phyloP scores from a whole-genome alignment of 441 rosid species.

The Mallotus repandus region DNA sequence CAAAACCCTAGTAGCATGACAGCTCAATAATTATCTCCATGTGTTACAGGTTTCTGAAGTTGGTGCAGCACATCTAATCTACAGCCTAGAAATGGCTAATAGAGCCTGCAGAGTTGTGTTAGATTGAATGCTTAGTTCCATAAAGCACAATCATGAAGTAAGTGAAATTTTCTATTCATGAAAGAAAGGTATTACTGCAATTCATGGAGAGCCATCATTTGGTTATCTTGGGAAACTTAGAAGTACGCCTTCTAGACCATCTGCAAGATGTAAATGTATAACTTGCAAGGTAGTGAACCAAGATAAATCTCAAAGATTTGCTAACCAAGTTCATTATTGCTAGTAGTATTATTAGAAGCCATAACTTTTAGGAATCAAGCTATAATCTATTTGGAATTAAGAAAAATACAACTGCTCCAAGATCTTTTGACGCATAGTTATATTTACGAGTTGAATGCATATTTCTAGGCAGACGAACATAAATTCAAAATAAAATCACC shows the following conservation, averaged over 20 bases:
- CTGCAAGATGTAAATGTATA: not conserved
- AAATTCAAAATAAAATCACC: not conserved
- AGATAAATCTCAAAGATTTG: not conserved
- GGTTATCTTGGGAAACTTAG: slow-evolving; percentile 6
- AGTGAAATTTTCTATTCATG: slow-evolving; percentile 5
- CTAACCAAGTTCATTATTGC: not conserved
- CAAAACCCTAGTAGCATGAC: slow-evolving; percentile 17
- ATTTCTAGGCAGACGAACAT: not conserved
- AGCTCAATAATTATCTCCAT: slow-evolving; percentile 13
- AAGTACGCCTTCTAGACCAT: not conserved
- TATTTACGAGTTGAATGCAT: not conserved
- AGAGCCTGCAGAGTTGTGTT: slow-evolving; percentile 23
- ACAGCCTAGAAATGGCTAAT: slow-evolving; percentile 16
- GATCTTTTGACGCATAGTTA: not conserved
- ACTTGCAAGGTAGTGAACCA: not conserved
- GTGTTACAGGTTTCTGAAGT: slow-evolving; percentile 17
- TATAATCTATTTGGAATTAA: not conserved
- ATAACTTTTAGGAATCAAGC: not conserved
- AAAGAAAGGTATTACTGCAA: not conserved
- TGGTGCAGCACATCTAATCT: slow-evolving; percentile 17
- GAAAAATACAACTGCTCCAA: not conserved
- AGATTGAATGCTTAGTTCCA: slow-evolving; percentile 17
- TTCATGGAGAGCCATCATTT: slow-evolving; percentile 8
- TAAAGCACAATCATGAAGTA: slow-evolving; percentile 1
- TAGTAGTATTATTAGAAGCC: not conserved